These are phyloP conservation scores for Monosporascus sp. DNA, from an alignment of 2,329 filamentous ascomycete species.

Conservation along the genomic window DNA sequence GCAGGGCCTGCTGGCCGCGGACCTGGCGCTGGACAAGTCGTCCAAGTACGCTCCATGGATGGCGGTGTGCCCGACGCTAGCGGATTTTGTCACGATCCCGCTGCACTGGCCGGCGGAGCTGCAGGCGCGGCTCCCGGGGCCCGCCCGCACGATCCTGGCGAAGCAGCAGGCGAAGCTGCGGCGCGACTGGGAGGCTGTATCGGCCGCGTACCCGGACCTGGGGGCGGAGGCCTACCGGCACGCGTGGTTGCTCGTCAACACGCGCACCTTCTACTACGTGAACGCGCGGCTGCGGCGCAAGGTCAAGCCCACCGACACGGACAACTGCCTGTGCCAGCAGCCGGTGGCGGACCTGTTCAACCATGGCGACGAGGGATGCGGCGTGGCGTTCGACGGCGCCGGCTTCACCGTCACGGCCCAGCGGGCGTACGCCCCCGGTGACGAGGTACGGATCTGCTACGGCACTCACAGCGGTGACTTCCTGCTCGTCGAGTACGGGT, in stretches of 20 bases:
- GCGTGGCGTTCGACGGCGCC: conserved; percentile 42
- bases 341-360: conserved; percentile 72
- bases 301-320: conserved; percentile 26
- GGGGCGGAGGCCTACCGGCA: conserved; percentile 37
- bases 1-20: conserved; percentile 69
- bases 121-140: conserved; percentile 40
- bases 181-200: conserved; percentile 43
- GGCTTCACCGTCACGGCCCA: conserved; percentile 53
- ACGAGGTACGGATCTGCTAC: conserved; percentile 67
- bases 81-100: conserved; percentile 51
- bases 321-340: conserved; percentile 63
- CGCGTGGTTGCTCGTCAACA: conserved; percentile 56
- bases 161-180: conserved; percentile 50
- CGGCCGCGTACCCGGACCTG: conserved; percentile 34
- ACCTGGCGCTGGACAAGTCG: conserved; percentile 51
- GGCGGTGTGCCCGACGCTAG: conserved; percentile 58
- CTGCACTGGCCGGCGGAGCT: conserved; percentile 47
- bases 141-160: conserved; percentile 39
- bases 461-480: conserved; percentile 69
- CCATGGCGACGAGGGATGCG: conserved; percentile 44
- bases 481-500: conserved; percentile 62
- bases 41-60: conserved; percentile 53
- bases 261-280: conserved; percentile 56
- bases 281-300: conserved; percentile 36
- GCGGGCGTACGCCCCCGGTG: conserved; percentile 45